Evolutionary conservation across 768 basidiomycete genomes (phyloP).

Genomic region (Coprinellus micaceus): DNA sequence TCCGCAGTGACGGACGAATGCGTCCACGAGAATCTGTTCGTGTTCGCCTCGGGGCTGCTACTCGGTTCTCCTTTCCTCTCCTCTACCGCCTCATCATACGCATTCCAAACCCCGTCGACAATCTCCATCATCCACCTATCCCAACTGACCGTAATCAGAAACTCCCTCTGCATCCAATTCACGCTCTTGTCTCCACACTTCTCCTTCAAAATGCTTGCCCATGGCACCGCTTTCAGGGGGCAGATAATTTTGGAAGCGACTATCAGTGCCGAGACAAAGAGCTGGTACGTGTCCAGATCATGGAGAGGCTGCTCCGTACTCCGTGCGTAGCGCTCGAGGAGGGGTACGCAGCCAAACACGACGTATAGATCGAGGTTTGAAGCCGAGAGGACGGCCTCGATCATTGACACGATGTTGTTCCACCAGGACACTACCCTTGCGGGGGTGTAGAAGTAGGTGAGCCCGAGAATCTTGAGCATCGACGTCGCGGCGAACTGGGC

Average conservation of each 20-base stretch:
- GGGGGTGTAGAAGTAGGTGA: background rate
- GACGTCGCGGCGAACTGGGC: conserved; percentile 3
- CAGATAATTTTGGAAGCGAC: conserved; percentile 6
- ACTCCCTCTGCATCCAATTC: conserved; percentile 1
- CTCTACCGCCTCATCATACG: conserved; percentile 4
- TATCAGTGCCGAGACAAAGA: conserved; percentile 5
- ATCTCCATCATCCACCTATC: conserved; percentile 8
- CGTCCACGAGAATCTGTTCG: background rate
- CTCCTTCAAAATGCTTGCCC: conserved; percentile 1
- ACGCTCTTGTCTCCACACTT: background rate
- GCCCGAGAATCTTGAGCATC: background rate
- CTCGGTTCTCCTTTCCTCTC: background rate
- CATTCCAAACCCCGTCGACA: conserved; percentile 8
- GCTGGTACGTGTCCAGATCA: background rate
- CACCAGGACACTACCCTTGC: background rate
- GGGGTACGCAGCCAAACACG: background rate
- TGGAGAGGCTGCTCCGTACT: background rate
- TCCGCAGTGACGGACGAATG: background rate
- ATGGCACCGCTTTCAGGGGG: background rate
- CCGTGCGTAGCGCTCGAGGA: conserved; percentile 4
- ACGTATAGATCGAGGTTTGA: background rate
- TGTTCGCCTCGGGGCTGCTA: background rate
- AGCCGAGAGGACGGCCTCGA: conserved; percentile 1
- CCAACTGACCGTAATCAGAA: conserved; percentile 5
- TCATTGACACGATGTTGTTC: conserved; percentile 1